A percentile compares a stretch with the other conserved stretches of the same genome.
Evolutionary conservation across 2,329 filamentous ascomycete genomes (phyloP).

Genomic region (Cordyceps javanica): DNA sequence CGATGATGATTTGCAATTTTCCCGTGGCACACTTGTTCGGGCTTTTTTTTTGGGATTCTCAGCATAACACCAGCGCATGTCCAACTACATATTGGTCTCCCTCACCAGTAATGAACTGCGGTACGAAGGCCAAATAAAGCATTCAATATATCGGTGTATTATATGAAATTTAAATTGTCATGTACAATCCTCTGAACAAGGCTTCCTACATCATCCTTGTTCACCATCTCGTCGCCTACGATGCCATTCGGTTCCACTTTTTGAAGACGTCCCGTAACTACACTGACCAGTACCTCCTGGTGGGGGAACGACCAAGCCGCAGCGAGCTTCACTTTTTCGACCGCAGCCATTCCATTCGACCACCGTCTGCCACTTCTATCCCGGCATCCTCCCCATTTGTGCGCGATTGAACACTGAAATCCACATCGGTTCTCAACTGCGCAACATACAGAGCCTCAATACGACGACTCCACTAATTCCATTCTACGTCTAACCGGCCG

Average conservation of each 20-base stretch:
- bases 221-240: no score
- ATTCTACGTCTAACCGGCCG: neutral
- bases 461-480: neutral
- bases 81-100: no score
- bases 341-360: neutral
- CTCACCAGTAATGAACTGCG: no score
- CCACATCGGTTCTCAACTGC: neutral
- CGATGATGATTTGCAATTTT: no score
- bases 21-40: no score
- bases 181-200: no score
- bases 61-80: no score
- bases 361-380: neutral
- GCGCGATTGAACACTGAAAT: neutral
- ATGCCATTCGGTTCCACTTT: constrained; percentile 60
- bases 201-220: no score
- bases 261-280: neutral
- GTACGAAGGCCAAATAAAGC: no score
- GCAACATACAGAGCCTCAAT: neutral
- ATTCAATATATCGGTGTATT: no score
- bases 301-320: neutral
- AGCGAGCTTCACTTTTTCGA: constrained; percentile 1
- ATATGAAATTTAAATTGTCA: no score
- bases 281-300: neutral
- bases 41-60: no score
- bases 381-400: neutral